A percentile compares a stretch with the other conserved stretches of the same genome.
Evolutionary conservation across 2,329 filamentous ascomycete species (phyloP).

Genomic region (Diaporthe nobilis): DNA sequence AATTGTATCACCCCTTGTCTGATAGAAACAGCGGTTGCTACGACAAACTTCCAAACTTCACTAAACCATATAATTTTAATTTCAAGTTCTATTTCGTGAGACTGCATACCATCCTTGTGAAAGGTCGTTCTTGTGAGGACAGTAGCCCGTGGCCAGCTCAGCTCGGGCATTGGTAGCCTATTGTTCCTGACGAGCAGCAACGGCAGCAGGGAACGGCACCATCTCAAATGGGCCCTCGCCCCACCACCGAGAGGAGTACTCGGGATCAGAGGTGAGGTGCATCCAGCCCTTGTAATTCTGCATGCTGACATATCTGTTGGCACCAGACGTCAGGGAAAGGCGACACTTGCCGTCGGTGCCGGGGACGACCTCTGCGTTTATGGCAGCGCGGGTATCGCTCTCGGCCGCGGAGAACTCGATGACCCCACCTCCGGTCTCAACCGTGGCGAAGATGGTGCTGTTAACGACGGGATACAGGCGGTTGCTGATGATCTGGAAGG

Average conservation of each 20-base stretch:
- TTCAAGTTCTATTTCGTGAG: background rate
- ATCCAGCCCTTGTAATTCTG: slow-evolving; percentile 28
- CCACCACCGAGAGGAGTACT: slow-evolving; percentile 20
- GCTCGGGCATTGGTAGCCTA: background rate
- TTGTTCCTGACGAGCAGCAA: background rate
- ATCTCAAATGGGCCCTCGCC: slow-evolving; percentile 12
- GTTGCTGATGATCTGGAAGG: slow-evolving; percentile 14
- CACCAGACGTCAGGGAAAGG: background rate
- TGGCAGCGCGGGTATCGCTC: background rate
- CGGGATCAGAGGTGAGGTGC: slow-evolving; percentile 21
- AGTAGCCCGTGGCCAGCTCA: background rate
- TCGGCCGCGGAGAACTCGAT: background rate
- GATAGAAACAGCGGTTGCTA: background rate
- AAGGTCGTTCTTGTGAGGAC: background rate
- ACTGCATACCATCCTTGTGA: background rate
- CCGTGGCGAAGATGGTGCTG: slow-evolving; percentile 49
- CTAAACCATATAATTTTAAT: no score
- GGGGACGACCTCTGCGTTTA: background rate
- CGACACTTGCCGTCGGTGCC: slow-evolving; percentile 16
- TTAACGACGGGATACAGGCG: slow-evolving; percentile 53
- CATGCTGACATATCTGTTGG: slow-evolving; percentile 4
- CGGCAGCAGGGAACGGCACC: slow-evolving; percentile 12
- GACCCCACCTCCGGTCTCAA: background rate
- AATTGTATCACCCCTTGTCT: background rate
- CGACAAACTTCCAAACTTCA: no score